phyloP scores from a whole-genome alignment of 148 eudicot genomes.

The Arbutus unedo region DNA sequence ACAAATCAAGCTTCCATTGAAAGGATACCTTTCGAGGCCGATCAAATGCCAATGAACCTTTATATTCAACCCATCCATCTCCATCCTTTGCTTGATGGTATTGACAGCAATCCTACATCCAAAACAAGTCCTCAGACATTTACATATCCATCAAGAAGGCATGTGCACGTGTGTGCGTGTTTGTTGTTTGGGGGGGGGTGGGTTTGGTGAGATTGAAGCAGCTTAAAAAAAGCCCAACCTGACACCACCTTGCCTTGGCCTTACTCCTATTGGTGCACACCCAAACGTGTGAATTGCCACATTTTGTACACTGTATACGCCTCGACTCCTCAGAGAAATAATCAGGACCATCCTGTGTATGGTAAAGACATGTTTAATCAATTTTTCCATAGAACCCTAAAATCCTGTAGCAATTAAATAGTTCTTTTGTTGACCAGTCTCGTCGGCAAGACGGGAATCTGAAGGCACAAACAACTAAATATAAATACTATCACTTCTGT shows the following conservation, averaged over 20 bases:
- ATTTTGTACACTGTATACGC: constrained; percentile 96
- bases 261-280: constrained; percentile 93
- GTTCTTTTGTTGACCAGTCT: too few relatives aligned
- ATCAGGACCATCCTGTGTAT: constrained; percentile 52
- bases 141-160: neutral
- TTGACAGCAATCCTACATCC: constrained; percentile 75
- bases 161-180: too few relatives aligned
- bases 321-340: constrained; percentile 92
- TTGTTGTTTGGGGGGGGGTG: too few relatives aligned
- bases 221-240: constrained; percentile 44
- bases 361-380: constrained; percentile 10
- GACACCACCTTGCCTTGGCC: constrained; percentile 97
- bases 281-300: constrained; percentile 92
- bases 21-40: constrained; percentile 30
- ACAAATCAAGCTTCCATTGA: neutral
- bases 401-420: neutral
- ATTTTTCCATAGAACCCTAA: neutral
- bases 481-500: too few relatives aligned
- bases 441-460: too few relatives aligned
- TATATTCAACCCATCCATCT: constrained; percentile 91
- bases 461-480: too few relatives aligned
- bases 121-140: constrained; percentile 6
- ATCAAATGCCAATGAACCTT: constrained; percentile 29
- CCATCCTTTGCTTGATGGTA: constrained; percentile 99
- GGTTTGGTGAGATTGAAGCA: neutral